Base-by-base conservation (phyloP, 352 stramenopile genomes). In the Phytophthora sp. region DNA sequence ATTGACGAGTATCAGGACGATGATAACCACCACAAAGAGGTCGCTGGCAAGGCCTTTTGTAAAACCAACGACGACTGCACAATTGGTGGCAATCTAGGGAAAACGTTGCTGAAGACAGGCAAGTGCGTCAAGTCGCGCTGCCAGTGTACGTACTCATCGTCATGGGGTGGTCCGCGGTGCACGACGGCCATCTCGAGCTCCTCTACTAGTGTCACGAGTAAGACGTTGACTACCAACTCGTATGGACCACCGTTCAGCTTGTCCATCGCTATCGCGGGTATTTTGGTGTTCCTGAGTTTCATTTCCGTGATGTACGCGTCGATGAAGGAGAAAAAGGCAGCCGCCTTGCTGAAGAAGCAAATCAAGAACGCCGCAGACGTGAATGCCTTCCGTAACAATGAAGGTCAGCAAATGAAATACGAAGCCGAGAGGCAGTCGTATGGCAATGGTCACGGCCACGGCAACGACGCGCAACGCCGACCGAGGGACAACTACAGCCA, bases 141-240 rank as follows among this genome's bases (percentile, higher is more conserved):
- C 56, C 60, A 69, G 44, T 86, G 76, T 51, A 57, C 35, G 35
- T 62, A 64, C 13, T 31, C 54, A 13, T 32, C 48, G 0, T 77
- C 72, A 2, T 88, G 82, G 79, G 75, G 77, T 10, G 79, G 79
- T 11, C 79, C 82, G 5, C 79, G 82, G 3, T 91, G 77, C 38
- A 89, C 73, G 3, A 66, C 60, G 3, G 74, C 73, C 15, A 43
- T 84, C 7, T 60, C 37, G 8, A 37, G n/a, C 4, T 62, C 59
- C 5, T 54, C 49, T 21, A 41, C 51, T 4, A 15, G 21, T 18
- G 32, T 50, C 11, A 37, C 43, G 3, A 56, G 44, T 12, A 61
- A 72, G 20, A 51, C 39, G 8, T 5, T 62, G 3, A 61, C 72
- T 5, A 65, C 42, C 28, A 54, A 51, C 10, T 64, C 71, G 13